Conservation (phyloP, 352 stramenopile species). For the Pythium coloratum region DNA sequence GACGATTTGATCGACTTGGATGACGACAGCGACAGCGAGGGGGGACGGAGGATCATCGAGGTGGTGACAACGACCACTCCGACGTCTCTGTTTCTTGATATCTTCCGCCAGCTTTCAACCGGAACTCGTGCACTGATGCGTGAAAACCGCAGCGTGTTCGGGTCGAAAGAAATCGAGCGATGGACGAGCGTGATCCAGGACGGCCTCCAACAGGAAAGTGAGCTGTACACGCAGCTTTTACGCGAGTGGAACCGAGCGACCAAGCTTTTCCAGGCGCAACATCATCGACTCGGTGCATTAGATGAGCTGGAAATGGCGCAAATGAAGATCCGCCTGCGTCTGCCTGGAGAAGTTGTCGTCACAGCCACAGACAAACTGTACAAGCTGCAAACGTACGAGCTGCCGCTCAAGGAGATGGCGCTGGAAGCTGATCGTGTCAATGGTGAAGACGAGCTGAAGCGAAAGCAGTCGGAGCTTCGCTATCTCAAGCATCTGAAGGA, state of each 20-base stretch:
- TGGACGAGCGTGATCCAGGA: slow-evolving; percentile 25
- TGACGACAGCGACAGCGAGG: background rate
- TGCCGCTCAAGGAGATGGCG: slow-evolving; percentile 37
- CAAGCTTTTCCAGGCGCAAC: slow-evolving; percentile 68
- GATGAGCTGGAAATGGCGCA: slow-evolving; percentile 82
- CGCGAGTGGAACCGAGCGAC: slow-evolving; percentile 56
- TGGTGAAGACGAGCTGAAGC: slow-evolving; percentile 42
- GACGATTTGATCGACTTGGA: slow-evolving; percentile 16
- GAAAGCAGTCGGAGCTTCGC: slow-evolving; percentile 55
- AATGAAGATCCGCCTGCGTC: slow-evolving; percentile 57
- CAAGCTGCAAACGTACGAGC: slow-evolving; percentile 49
- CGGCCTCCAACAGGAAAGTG: slow-evolving; percentile 41
- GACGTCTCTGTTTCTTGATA: slow-evolving; percentile 44
- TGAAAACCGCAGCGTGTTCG: slow-evolving; percentile 6
- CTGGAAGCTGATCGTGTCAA: slow-evolving; percentile 50
- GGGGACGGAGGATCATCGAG: background rate
- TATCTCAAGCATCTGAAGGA: slow-evolving; percentile 59
- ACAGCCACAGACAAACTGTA: slow-evolving; percentile 50
- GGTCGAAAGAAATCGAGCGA: background rate
- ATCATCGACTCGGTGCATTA: slow-evolving; percentile 64
- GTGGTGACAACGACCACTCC: slow-evolving; percentile 14
- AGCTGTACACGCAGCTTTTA: slow-evolving; percentile 50
- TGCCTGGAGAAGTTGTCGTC: slow-evolving; percentile 40
- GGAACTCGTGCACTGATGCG: slow-evolving; percentile 25
- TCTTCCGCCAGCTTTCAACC: slow-evolving; percentile 58